Evolutionary conservation across 306 rosid species (phyloP), one percentile per base, ranked within the genome.

Genomic region (Cotoneaster glaucophyllus): DNA sequence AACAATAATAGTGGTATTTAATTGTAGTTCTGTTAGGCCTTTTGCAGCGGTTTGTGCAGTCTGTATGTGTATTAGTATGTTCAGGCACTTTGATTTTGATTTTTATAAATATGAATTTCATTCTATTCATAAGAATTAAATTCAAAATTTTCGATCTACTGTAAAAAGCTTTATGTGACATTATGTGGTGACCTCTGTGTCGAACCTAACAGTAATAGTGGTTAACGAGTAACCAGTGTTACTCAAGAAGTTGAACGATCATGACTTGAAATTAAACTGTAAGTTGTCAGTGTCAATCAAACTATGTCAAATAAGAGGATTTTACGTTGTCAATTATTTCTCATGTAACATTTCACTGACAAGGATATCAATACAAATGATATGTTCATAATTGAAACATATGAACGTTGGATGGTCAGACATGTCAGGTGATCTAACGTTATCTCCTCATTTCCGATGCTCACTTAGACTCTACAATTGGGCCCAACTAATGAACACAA

Each of bases 171-270:
- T 48, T 48, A 48, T 48, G 54, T 15, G 54, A 1, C 1, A 48
- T 48, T 2, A 48, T 15, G 21, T 0, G 21, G 54, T 0, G 0
- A 6, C 18, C 8, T 15, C 1, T 0, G 0, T 48, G 8, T 15
- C 8, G 6, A 15, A 48, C 54, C 3, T 48, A 48, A 48, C 8
- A 5, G 2, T 5, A 2, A 39, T 39, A 9, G 8, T 48, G 18
- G 11, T 45, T 44, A 45, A 6, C 59, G 15, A 69, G 5, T 70
- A 10, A 70, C 11, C 74, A 1, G 9, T 15, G 26, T 21, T 25
- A 25, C 24, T 57, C 53, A 13, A 2, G 0, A 45, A 14, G 18
- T 45, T 45, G 18, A 45, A 45, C 7, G 1, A 17, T 13, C 17
- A 14, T 45, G 53, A 45, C 17, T 45, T 13, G 17, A 45, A 45